Base-by-base conservation (phyloP, 306 rosid genomes). In the Glycine soja region DNA sequence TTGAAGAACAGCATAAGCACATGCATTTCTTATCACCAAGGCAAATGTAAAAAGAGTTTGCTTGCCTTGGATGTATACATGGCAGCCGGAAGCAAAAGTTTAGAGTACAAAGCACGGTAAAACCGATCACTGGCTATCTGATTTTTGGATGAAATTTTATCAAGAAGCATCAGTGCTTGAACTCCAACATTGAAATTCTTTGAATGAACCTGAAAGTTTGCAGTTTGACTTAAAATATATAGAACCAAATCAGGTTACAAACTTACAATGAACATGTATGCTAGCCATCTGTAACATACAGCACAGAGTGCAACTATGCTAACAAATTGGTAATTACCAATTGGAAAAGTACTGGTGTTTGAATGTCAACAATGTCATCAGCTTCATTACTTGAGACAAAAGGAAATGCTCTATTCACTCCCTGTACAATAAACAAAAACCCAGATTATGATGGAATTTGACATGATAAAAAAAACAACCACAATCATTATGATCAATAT, bases 361-460 rank as follows among this genome's bases (percentile, higher is more conserved):
- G 99, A 72, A 86, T 87, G 72, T 95, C 98, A 81, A 95, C 74
- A 36, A 95, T 83, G 85, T 93, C 99, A 88, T 95, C 99, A 50
- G 93, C 98, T 77, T 89, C 99, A 74, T 82, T 77, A 83, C 93
- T 89, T n/a, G 90, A 83, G 82, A 93, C 99, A 83, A 82, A 93
- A 74, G 99, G 99, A 85, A 95, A 92, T 78, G 97, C 97, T 84
- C 99, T 88, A 87, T 95, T 95, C 73, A 95, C 91, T 78, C 99
- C 98, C 99, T 95, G 88, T 62, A 83, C 34, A 51, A 82, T 58
- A 76, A 76, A 46, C 10, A 70, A 18, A 52, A 12, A 59, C 52
- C 78, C 10, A 57, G 36, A 80, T 53, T 14, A 58, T 16, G 32
- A 19, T 8, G 18, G 42, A 68, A 61, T 45, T 50, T 71, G 65